phyloP scores from a whole-genome alignment of 2,329 filamentous ascomycete genomes.

The Metarhizium brunneum region DNA sequence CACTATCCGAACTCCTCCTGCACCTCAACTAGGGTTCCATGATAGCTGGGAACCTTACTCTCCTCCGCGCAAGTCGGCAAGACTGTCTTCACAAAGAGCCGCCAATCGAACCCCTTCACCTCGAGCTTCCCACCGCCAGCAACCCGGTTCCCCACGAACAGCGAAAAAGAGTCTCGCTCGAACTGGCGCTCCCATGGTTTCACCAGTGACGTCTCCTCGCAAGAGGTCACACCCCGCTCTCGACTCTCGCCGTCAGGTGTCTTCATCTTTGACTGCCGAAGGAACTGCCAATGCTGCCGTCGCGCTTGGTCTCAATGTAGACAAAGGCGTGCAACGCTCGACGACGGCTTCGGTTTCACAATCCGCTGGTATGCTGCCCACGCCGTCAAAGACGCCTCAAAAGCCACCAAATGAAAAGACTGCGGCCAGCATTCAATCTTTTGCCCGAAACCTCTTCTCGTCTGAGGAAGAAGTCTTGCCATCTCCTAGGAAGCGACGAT shows the following conservation, averaged over 20 bases:
- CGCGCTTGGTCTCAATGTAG: conserved; percentile 26
- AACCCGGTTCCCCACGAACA: conserved; percentile 22
- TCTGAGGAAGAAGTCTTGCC: conserved; percentile 48
- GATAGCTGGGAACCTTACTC: conserved; percentile 67
- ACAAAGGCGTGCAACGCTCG: conserved; percentile 17
- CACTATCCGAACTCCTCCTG: conserved; percentile 55
- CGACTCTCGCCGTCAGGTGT: conserved; percentile 38
- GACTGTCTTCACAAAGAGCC: conserved; percentile 48
- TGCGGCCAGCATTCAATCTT: conserved; percentile 39
- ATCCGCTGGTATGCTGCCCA: conserved; percentile 55
- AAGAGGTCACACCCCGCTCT: conserved; percentile 41
- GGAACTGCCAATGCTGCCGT: conserved; percentile 32
- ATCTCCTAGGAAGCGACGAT: conserved; percentile 47
- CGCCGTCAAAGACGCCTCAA: conserved; percentile 68
- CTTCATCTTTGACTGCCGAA: conserved; percentile 34
- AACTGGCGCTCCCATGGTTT: conserved; percentile 23
- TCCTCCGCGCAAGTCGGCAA: conserved; percentile 59
- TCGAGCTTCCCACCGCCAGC: conserved; percentile 23
- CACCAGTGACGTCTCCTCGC: conserved; percentile 36
- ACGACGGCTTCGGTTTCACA: conserved; percentile 20
- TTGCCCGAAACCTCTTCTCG: conserved; percentile 56
- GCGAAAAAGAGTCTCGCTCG: conserved; percentile 21
- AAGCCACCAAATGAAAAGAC: conserved; percentile 48
- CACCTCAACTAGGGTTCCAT: conserved; percentile 57
- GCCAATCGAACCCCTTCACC: conserved; percentile 49